Evolutionary conservation across 1,139 yeast genomes (phyloP).

Genomic region (Taiozyma onychis): DNA sequence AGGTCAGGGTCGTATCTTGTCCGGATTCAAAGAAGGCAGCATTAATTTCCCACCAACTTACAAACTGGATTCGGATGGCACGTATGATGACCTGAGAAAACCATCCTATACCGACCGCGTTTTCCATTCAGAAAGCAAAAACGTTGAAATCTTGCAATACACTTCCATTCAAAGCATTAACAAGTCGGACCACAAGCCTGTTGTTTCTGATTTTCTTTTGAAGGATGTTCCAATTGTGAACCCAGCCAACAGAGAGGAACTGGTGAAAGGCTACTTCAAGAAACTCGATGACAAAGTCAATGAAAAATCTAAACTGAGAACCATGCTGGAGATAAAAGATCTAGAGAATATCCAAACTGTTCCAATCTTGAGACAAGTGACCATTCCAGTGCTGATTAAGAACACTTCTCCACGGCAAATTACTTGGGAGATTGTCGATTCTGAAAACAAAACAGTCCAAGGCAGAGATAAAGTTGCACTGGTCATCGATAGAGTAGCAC

Average conservation of each 20-base stretch:
- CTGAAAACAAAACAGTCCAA: constrained; percentile 13
- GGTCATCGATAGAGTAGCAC: neutral
- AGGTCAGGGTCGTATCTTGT: constrained; percentile 47
- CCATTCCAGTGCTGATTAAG: constrained; percentile 14
- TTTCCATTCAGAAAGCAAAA: constrained; percentile 25
- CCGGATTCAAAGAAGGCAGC: constrained; percentile 58
- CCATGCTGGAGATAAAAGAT: constrained; percentile 26
- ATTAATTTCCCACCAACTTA: constrained; percentile 74
- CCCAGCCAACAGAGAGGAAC: constrained; percentile 29
- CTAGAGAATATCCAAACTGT: constrained; percentile 12
- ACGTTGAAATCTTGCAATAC: constrained; percentile 26
- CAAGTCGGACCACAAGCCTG: constrained; percentile 77
- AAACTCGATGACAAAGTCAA: constrained; percentile 35
- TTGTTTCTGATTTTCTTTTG: constrained; percentile 45
- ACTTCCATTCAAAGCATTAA: constrained; percentile 31
- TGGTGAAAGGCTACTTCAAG: constrained; percentile 32
- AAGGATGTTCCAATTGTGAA: constrained; percentile 42
- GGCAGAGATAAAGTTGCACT: constrained; percentile 1
- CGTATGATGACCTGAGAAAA: constrained; percentile 51
- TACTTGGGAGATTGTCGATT: constrained; percentile 26
- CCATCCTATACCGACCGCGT: constrained; percentile 84
- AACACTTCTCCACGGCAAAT: constrained; percentile 14
- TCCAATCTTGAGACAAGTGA: constrained; percentile 15
- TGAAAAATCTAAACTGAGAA: constrained; percentile 32
- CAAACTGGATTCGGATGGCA: constrained; percentile 41